Conservation (phyloP, 805 yeast genomes). For the Wickerhamiella occidentalis region DNA sequence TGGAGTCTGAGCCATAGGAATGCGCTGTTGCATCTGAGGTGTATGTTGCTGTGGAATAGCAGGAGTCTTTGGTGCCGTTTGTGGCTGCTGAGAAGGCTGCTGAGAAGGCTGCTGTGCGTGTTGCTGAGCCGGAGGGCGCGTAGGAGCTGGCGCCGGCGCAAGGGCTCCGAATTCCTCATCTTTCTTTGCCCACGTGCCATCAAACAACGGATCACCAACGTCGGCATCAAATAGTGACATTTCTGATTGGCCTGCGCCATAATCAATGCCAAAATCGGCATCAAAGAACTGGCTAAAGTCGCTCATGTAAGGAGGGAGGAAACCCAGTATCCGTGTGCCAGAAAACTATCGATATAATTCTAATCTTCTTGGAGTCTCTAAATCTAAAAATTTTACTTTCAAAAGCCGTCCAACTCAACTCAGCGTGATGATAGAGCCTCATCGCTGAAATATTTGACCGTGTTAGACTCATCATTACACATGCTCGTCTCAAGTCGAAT, state of each 20-base stretch:
- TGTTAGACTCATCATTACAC: background rate
- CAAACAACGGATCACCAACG: slow-evolving; percentile 9
- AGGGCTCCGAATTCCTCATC: slow-evolving; percentile 5
- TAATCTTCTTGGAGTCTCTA: background rate
- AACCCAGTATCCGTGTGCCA: background rate
- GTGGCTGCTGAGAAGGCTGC: background rate
- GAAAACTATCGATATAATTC: background rate
- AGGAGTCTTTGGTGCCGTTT: background rate
- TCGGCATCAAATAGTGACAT: slow-evolving; percentile 12
- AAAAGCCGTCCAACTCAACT: too few species aligned
- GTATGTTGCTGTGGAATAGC: background rate
- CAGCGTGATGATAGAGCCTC: too few species aligned
- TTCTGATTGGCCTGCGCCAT: slow-evolving; percentile 5
- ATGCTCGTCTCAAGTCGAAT: slow-evolving; percentile 11
- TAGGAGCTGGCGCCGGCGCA: background rate
- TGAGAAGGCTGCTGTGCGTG: slow-evolving; percentile 2
- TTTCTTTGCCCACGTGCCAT: slow-evolving; percentile 7
- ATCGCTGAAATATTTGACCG: background rate
- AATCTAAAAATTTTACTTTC: background rate
- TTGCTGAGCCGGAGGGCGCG: background rate
- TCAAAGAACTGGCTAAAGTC: slow-evolving; percentile 13
- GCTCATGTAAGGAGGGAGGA: slow-evolving; percentile 10
- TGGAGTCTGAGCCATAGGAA: background rate
- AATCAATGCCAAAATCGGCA: slow-evolving; percentile 12
- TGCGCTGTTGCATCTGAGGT: background rate